phyloP scores from a whole-genome alignment of 208 protist species.

The Acanthamoeba rhysodes region DNA sequence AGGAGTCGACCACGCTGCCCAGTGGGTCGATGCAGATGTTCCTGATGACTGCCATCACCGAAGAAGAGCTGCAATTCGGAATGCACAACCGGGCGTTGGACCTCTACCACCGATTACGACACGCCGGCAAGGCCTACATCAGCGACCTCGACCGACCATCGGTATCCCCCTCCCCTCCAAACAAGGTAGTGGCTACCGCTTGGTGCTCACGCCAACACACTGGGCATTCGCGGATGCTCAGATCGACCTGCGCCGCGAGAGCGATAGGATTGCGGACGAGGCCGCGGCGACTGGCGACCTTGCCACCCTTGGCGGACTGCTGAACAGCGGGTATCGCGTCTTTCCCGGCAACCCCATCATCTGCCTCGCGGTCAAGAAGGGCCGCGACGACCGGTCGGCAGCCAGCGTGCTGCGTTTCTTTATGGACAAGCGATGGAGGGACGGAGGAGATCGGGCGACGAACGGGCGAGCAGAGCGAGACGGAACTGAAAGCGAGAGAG shows the following conservation, averaged over 20 bases:
- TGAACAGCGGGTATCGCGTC: neutral
- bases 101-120: constrained; percentile 40
- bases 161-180: neutral
- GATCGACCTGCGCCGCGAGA: constrained; percentile 20
- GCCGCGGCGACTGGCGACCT: constrained; percentile 20
- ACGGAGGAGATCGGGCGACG: neutral
- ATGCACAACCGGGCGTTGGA: constrained; percentile 44
- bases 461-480: neutral
- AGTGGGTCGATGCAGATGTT: constrained; percentile 37
- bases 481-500: neutral
- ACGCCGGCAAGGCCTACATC: constrained; percentile 19
- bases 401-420: constrained; percentile 35
- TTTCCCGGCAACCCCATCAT: constrained; percentile 28
- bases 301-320: neutral
- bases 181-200: neutral
- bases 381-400: constrained; percentile 17
- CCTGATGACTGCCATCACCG: constrained; percentile 17
- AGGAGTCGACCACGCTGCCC: neutral
- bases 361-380: constrained; percentile 53
- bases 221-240: neutral
- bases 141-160: constrained; percentile 33
- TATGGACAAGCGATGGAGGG: constrained; percentile 53
- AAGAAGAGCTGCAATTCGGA: constrained; percentile 35
- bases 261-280: constrained; percentile 25
- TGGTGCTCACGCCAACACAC: too few species aligned